Evolutionary conservation across 1,284 basidiomycete species (phyloP), one percentile per base, ranked within the genome.

Genomic region (Rhizoctonia solani): DNA sequence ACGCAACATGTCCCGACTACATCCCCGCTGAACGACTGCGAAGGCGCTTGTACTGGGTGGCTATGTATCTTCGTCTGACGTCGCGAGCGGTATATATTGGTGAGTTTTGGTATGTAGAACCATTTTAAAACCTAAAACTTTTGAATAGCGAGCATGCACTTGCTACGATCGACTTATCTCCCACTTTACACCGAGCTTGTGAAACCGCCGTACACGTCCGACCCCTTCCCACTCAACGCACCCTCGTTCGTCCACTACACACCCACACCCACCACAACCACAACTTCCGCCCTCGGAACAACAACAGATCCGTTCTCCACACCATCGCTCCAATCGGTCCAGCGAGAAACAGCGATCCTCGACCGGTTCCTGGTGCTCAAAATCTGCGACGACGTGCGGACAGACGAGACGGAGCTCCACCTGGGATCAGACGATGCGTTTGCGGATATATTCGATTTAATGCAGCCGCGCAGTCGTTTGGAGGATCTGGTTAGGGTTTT

Each of bases 291-390:
- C 1, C 56, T 61, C 44, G 9, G 23, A n/a, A 61, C 56, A 2
- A 61, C 30, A n/a, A 27, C 56, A 4, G n/a, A 21, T 29, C 4
- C 59, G 19, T 63, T 53, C 59, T 63, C 34, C 59, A 32, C 49
- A 16, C 42, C 65, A 5, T 69, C 68, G 27, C 58, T 63, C 58
- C 66, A 61, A 63, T 55, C 56, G 55, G 27, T 68, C 25, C 71
- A 68, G 52, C 84, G 89, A 67, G 90, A 92, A 74, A 90, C 88
- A 0, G 73, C 76, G 50, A 81, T 88, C n/a, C 82, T 92, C 29
- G 90, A 92, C 78, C 80, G 82, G 69, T 92, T 89, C 79, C 86
- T 92, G 66, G 83, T 84, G 5, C 82, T 91, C 72, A 89, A 89
- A 76, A 87, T 89, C 65, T 85, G 83, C 34, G 87, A 91, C 73